These are phyloP conservation scores for Thielaviopsis ethacetica DNA, from an alignment of 2,329 filamentous ascomycete species.

Conservation along the genomic window DNA sequence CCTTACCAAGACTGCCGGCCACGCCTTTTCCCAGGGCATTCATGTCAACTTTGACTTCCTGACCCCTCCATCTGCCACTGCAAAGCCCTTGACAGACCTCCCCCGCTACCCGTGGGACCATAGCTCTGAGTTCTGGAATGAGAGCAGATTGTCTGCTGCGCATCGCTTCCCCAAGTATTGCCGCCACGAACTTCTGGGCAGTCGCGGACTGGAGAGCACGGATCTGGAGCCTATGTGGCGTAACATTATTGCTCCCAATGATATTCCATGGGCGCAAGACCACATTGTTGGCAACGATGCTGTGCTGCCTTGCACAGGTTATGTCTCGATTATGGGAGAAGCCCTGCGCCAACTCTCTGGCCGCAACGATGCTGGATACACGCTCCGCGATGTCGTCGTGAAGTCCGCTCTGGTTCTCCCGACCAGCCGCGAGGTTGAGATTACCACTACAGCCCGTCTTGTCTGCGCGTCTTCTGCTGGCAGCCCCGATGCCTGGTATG, in stretches of 20 bases:
- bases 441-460: slow-evolving; percentile 28
- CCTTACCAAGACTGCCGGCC: slow-evolving; percentile 27
- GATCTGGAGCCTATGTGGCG: slow-evolving; percentile 32
- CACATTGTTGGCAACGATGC: slow-evolving; percentile 21
- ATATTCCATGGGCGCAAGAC: slow-evolving; percentile 40
- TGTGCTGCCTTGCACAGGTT: background rate
- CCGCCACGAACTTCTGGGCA: slow-evolving; percentile 31
- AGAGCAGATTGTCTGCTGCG: slow-evolving; percentile 26
- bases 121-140: slow-evolving; percentile 29
- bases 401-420: slow-evolving; percentile 29
- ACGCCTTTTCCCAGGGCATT: slow-evolving; percentile 29
- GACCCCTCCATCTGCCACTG: background rate
- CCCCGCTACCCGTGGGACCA: slow-evolving; percentile 33
- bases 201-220: slow-evolving; percentile 26
- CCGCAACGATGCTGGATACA: background rate
- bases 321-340: slow-evolving; percentile 15
- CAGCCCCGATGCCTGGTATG: slow-evolving; percentile 25
- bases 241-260: slow-evolving; percentile 29
- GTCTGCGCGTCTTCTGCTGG: slow-evolving; percentile 11
- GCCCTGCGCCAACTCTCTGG: background rate
- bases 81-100: slow-evolving; percentile 23
- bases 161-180: slow-evolving; percentile 25
- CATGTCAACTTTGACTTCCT: slow-evolving; percentile 24
- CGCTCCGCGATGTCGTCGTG: slow-evolving; percentile 29
- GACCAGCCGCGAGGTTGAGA: slow-evolving; percentile 30